These are phyloP conservation scores for Linnemannia zychae DNA, from an alignment of 192 early-diverging fungal species.

Conservation along the genomic window DNA sequence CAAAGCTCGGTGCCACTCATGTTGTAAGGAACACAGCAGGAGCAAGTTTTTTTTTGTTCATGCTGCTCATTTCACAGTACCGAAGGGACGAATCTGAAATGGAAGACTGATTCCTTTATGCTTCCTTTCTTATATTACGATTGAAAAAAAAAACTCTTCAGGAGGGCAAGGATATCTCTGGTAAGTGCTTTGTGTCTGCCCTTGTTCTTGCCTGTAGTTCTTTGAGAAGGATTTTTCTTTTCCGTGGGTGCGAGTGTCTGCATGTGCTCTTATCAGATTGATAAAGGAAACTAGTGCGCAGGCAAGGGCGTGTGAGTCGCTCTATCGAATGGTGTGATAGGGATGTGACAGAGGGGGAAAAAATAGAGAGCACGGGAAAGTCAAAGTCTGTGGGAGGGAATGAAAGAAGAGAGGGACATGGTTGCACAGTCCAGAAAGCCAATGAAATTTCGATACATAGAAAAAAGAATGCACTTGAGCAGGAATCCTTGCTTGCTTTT, in stretches of 20 bases:
- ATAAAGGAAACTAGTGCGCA: too few species aligned
- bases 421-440: background rate
- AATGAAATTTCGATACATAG: background rate
- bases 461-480: background rate
- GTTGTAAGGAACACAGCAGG: conserved; percentile 29
- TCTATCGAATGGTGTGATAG: conserved; percentile 5
- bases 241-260: background rate
- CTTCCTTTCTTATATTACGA: background rate
- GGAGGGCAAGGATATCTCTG: conserved; percentile 56
- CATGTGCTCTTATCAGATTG: background rate
- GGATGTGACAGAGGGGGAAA: background rate
- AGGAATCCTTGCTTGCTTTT: too few species aligned
- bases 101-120: too few species aligned
- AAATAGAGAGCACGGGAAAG: background rate
- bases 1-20: conserved; percentile 35
- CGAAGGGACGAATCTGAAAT: too few species aligned
- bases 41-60: too few species aligned
- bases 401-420: background rate
- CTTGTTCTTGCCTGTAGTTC: background rate
- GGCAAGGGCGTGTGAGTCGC: too few species aligned
- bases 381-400: background rate
- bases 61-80: too few species aligned
- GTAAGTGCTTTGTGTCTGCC: background rate
- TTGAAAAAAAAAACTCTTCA: too few species aligned
- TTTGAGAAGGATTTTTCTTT: conserved; percentile 8